Base-by-base conservation (phyloP, 202 grass and related monocot species). In the Setaria italica region DNA sequence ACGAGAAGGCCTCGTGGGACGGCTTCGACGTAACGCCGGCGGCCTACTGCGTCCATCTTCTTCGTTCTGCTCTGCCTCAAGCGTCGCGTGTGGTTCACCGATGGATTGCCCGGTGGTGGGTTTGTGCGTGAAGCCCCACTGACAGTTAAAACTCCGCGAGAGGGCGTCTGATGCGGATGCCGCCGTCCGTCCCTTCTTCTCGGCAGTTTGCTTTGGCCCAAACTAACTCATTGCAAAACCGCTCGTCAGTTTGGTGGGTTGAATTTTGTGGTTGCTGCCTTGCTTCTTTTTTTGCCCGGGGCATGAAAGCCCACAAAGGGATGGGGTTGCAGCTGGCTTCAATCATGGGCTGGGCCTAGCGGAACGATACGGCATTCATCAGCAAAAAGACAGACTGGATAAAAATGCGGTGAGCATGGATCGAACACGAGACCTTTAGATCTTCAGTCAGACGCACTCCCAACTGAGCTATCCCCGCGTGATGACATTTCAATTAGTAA, bases 381-480 rank as follows among this genome's bases (percentile, higher is more conserved):
- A 11, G 21, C 1, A 62, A 12, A 12, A 62, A 12, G 4, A 14
- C 3, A 54, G 53, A 20, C 1, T 2, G 0, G 6, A 14, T 14
- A 63, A 64, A 33, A 32, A 2, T 86, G 87, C 87, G 92, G 87
- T 93, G 92, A 97, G 80, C 85, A 78, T 92, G 93, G 89, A 98
- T 95, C 89, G 89, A 95, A 97, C 91, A 93, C 87, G 74, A 85
- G 92, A 95, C 95, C 92, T 97, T 97, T 90, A 92, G 88, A 97
- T 94, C 88, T 97, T 97, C 87, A 95, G 91, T 93, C 92, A 92
- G 87, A 98, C 93, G 91, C 89, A 92, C 87, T 98, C 92, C 95
- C 92, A 98, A 90, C 91, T 92, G 92, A 98, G 89, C 92, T 90
- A 97, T 95, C 90, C 89, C 90, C 87, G 89, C 64, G 1, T 16